Evolutionary conservation across 108 stramenopile genomes (phyloP).

Genomic region (Thalassiosira profunda): DNA sequence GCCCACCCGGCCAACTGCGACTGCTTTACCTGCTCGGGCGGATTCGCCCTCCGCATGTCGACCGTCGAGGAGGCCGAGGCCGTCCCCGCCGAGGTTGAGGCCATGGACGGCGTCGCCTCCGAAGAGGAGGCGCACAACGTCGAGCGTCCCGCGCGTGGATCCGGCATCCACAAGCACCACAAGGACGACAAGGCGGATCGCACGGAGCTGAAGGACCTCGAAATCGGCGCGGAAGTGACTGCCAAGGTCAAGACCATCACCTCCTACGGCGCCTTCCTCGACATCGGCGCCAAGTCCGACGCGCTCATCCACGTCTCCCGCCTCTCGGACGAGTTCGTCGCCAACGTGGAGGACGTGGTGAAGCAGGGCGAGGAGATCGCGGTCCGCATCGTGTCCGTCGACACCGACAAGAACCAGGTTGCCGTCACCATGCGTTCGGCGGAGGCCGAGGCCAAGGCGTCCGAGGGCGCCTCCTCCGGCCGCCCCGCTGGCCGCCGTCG

Average conservation of each 20-base stretch:
- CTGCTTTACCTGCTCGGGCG: conserved; percentile 46
- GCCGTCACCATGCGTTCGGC: conserved; percentile 81
- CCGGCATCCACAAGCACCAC: conserved; percentile 74
- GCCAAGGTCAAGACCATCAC: conserved; percentile 90
- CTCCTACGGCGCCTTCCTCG: conserved; percentile 94
- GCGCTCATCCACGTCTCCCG: conserved; percentile 96
- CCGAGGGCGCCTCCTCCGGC: conserved; percentile 28
- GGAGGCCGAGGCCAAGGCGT: conserved; percentile 74
- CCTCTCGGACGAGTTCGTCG: conserved; percentile 86
- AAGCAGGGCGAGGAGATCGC: conserved; percentile 85
- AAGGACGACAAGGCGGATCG: conserved; percentile 55
- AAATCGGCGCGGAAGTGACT: conserved; percentile 80
- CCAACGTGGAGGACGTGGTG: conserved; percentile 86
- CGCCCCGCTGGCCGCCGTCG: conserved; percentile 47
- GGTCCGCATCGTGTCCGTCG: conserved; percentile 89
- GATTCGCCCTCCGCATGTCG: conserved; percentile 56
- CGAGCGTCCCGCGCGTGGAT: conserved; percentile 78
- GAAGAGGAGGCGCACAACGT: conserved; percentile 87
- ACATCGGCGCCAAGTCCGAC: conserved; percentile 93
- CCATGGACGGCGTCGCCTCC: conserved; percentile 80
- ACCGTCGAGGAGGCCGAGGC: conserved; percentile 51
- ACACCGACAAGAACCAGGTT: conserved; percentile 90
- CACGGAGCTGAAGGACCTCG: conserved; percentile 78
- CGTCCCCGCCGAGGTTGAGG: conserved; percentile 76
- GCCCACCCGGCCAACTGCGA: conserved; percentile 45